Conservation (phyloP, 345 rosid species). For the Erodium maritimum region DNA sequence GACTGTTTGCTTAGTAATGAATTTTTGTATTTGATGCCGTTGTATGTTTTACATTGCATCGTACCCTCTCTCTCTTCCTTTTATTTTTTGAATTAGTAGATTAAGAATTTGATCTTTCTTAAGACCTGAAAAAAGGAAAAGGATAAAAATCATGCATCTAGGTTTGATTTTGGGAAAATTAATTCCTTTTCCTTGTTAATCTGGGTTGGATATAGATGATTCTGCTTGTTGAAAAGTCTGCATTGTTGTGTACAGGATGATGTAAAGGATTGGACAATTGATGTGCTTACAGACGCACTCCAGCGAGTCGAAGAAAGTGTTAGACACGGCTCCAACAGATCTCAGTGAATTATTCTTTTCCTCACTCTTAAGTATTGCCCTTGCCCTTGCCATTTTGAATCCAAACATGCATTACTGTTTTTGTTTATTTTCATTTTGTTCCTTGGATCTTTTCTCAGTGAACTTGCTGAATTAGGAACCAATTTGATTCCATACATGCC, state of each 20-base stretch:
- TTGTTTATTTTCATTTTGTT: no score
- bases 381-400: no score
- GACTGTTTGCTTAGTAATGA: not conserved
- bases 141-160: not conserved
- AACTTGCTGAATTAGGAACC: no score
- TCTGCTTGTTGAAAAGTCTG: not conserved
- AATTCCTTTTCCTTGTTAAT: not conserved
- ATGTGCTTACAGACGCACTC: conserved; percentile 64
- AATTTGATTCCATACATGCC: no score
- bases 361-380: no score
- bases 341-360: not conserved
- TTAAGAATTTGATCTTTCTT: no score
- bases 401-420: no score
- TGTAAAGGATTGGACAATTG: conserved; percentile 82
- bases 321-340: conserved; percentile 24
- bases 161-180: not conserved
- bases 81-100: no score
- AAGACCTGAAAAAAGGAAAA: not conserved
- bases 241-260: conserved; percentile 42
- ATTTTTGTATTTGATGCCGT: not conserved
- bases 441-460: no score
- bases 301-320: conserved; percentile 66
- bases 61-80: no score
- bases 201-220: not conserved
- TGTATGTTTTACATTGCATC: not conserved